Evolutionary conservation across 2,329 filamentous ascomycete species (phyloP), one percentile per base, ranked within the genome.

Genomic region (Sporothrix mexicana): DNA sequence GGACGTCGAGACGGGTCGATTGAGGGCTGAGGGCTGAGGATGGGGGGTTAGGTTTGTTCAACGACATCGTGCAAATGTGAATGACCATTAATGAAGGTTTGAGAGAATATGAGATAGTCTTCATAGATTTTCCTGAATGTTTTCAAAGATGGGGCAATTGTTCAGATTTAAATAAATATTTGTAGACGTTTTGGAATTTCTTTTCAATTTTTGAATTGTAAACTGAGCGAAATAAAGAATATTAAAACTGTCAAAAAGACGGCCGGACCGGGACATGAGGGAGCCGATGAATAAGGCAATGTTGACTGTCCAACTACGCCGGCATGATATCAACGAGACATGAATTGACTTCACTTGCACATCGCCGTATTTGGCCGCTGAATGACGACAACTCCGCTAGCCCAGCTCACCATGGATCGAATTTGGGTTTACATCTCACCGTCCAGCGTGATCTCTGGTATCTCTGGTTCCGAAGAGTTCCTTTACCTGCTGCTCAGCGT

Each of bases 391-490:
- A 8, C 51, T 7, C 30, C 17, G 20, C 7, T 8, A 4, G n/a
- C n/a, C 51, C 6, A 53, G 6, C 13, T 7, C 5, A 36, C 23
- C 55, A 59, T 59, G 55, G 55, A 36, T 15, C 20, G 55, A 30
- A 12, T 59, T 36, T 59, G 55, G 55, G 55, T 59, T 15, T 36
- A 59, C 55, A 20, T 59, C 17, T 59, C 55, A 7, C 8, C 55
- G 55, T 59, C 55, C 10, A 59, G 23, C 20, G 6, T 30, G 1
- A 7, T 59, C 17, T 25, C 55, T 25, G 55, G 55, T 3, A 13
- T 30, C 55, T 59, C 55, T 17, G 55, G 23, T 4, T 59, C 55
- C 9, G 55, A 59, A 36, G 55, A 59, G 55, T 59, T 59, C 25
- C 30, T 59, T 59, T 59, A 59, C 13, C 20, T 59, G 20, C 20